Base-by-base conservation (phyloP, 2,329 filamentous ascomycete species). In the Venturiaceae sp. region DNA sequence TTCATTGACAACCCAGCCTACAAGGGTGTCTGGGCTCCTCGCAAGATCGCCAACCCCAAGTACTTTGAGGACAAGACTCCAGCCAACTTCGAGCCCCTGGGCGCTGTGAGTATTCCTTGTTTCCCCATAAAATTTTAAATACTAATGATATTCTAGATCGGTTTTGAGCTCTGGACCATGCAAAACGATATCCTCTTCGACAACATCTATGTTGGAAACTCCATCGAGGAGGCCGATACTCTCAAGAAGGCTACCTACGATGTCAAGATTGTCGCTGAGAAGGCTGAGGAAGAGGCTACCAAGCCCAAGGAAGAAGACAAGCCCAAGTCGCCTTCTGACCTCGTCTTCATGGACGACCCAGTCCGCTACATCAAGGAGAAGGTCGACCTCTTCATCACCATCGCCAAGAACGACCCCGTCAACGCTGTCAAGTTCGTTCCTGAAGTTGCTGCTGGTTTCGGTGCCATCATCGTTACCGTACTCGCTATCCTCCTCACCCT, bases 91-190 rank as follows among this genome's bases (percentile, higher is more conserved):
- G 94, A 99, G 82, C 92, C 94, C 66, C 97, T 99, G 75, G 94
- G 94, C 70, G 92, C 90, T 79, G 88, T 92, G 82, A 86, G 87
- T 88, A 46, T 26, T 3, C 19, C 19, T 28, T 55, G 11, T 32
- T n/a, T n/a, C 34, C 32, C 16, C 8, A 9, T 30, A 21, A 21
- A 3, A n/a, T 2, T 19, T 7, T 14, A 5, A 57, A 53, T 3
- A 26, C 55, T 58, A 50, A 58, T 32, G 21, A 50, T 7, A 28
- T 13, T 53, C 21, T 69, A 91, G 88, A 92, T 97, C 77, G 94
- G 94, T 68, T 97, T 97, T 70, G 94, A 99, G 77, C 92, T 99
- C 78, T 99, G 94, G 94, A 97, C 94, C 69, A 99, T 99, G 94
- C 92, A 96, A 79, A 95, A 86, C 74, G 88, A 96, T 72, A 97